Evolutionary conservation across 2,329 filamentous ascomycete species (phyloP), one percentile per base, ranked within the genome.

Genomic region (Penicillium palitans): DNA sequence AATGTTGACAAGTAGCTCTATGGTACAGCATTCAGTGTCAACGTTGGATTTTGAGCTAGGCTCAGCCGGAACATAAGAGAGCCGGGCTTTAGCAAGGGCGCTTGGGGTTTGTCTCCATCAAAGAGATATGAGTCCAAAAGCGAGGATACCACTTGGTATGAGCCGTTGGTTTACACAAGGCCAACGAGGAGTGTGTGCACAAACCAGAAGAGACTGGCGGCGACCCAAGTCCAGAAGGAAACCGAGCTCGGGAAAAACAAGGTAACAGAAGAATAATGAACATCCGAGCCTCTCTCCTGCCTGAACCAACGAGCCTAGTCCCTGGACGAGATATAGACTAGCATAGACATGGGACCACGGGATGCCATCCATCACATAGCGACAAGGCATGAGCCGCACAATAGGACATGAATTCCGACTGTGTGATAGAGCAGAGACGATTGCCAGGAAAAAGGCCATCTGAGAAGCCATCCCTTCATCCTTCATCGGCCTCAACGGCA

Each of bases 401-500:
- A 24, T 19, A 15, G 31, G 17, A 37, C 31, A 24, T 2, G 5
- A 31, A 9, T 13, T 15, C 15, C 8, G 8, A 9, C 33, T 6
- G 31, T 9, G 13, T 29, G 21, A 49, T 31, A 24, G 31, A 52
- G 33, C 10, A 46, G n/a, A 25, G 12, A n/a, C 2, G 19, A 44
- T 7, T 2, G 5, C 13, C 31, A 37, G 15, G 21, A 15, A 56
- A 42, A 17, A 17, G n/a, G n/a, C 19, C 8, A 39, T 13, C 12
- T 21, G 24, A 33, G 7, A 27, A 31, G 3, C 13, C 33, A 39
- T 35, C 24, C 25, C 13, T 27, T 49, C 58, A 57, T 64, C 66
- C 61, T 37, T 65, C 67, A 47, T 68, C 70, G 9, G 76, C 79
- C 57, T 69, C 69, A 40, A 65, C 64, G 13, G 79, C 82, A 76